A percentile compares a stretch with the other conserved stretches of the same genome.
Conservation (phyloP, 441 rosid species). For the Syzygium syzygioides region DNA sequence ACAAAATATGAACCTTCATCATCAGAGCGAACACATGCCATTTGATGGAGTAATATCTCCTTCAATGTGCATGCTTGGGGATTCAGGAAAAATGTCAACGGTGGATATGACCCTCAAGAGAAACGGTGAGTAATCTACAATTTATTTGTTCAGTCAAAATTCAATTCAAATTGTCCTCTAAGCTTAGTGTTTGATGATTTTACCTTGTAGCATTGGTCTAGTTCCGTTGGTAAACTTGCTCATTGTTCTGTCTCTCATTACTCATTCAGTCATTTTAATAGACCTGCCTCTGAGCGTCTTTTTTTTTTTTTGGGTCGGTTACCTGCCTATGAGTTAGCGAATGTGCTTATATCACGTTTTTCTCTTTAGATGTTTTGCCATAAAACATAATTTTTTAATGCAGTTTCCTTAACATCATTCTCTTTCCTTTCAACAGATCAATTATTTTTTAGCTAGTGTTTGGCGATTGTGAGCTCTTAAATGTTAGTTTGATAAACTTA, state of each 20-base stretch:
- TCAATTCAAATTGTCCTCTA: not conserved
- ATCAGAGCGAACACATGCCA: not conserved
- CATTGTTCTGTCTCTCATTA: not conserved
- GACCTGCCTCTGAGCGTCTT: not conserved
- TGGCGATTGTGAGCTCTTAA: not conserved
- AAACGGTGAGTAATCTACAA: not conserved
- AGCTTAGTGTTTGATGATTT: not conserved
- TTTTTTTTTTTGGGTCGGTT: too few relatives aligned
- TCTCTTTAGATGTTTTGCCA: not conserved
- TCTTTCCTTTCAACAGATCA: not conserved
- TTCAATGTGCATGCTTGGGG: not conserved
- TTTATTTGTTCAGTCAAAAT: not conserved
- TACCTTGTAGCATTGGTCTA: not conserved
- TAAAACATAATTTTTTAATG: not conserved
- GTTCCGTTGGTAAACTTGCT: not conserved
- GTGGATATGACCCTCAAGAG: not conserved
- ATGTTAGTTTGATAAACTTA: not conserved
- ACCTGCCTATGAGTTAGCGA: not conserved
- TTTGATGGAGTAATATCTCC: not conserved
- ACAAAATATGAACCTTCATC: not conserved
- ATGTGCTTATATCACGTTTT: not conserved
- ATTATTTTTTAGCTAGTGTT: not conserved
- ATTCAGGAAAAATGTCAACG: not conserved
- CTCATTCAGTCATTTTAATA: not conserved
- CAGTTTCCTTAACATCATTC: not conserved